Evolutionary conservation across 345 rosid species (phyloP), one percentile per base, ranked within the genome.

Genomic region (Eutrema japonicum): DNA sequence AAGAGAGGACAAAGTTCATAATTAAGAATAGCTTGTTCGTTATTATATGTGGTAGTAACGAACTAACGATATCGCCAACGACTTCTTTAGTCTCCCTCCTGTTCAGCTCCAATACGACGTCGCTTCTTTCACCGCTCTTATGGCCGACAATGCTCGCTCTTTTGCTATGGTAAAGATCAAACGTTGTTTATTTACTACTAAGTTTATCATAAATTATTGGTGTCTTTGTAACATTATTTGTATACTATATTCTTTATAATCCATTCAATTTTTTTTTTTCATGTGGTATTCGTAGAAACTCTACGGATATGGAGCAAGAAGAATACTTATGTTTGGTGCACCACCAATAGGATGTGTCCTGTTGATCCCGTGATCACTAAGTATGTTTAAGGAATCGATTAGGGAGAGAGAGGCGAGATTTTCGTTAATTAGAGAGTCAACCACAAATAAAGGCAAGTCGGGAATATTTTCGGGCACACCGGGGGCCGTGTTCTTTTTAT

Each of bases 61-160:
- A 89, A 87, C 83, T 73, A 76, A 87, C n/a, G 96, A 89, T 79
- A 82, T 89, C 3, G 88, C 84, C 14, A 80, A 78, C 63, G 77
- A 75, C 26, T 89, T 77, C 71, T 87, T 83, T 60, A 1, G 8
- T 0, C 55, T 79, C 18, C 70, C 72, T 32, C 71, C 65, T 5
- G 69, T 86, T 58, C 68, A 47, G 48, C 30, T 45, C 7, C 82
- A 71, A 2, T 84, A 80, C 70, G 72, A 74, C 53, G 65, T 85
- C 36, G 41, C 64, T 26, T 46, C 76, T 16, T 87, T 85, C 66
- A 58, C 89, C 0, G 68, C 73, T 30, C 76, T 85, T 2, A 69
- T 89, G 85, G 82, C 64, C 13, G 42, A 73, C 27, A 75, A 53
- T 2, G 86, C 89, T 66, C 74, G 87, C 3, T 49, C 67, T 37